Percentiles rank a stretch among this genome's conserved stretches.
These are phyloP conservation scores for Volvariella volvacea DNA, from an alignment of 1,284 basidiomycete genomes.

Conservation along the genomic window DNA sequence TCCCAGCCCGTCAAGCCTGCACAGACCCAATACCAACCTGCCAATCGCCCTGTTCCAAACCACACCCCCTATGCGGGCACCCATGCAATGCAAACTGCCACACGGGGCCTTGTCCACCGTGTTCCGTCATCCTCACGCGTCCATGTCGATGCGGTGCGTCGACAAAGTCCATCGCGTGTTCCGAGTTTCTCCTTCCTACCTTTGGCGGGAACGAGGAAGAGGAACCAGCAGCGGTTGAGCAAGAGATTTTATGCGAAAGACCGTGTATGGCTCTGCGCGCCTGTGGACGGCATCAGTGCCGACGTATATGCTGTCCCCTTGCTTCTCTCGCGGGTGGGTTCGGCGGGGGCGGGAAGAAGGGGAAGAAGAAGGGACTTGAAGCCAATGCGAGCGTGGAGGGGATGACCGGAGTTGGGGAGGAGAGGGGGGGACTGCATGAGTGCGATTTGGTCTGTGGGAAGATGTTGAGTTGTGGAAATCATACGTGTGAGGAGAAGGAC, in stretches of 20 bases:
- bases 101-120: conserved; percentile 68
- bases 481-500: conserved; percentile 71
- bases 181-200: conserved; percentile 21
- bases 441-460: conserved; percentile 79
- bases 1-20: conserved; percentile 54
- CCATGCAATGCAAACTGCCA: conserved; percentile 58
- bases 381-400: conserved; percentile 15
- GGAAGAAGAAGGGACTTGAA: conserved; percentile 47
- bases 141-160: conserved; percentile 80
- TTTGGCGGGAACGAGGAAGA: too few species aligned
- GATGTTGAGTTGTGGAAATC: conserved; percentile 66
- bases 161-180: conserved; percentile 46
- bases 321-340: conserved; percentile 45
- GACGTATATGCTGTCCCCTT: conserved; percentile 80
- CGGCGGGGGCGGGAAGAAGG: conserved; percentile 47
- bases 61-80: conserved; percentile 59
- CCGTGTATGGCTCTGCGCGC: conserved; percentile 68
- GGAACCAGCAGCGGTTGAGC: conserved; percentile 23
- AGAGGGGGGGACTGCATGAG: conserved; percentile 64
- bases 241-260: conserved; percentile 71
- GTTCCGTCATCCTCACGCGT: conserved; percentile 55
- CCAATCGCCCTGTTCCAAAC: conserved; percentile 57
- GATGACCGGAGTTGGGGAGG: conserved; percentile 32
- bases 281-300: conserved; percentile 82
- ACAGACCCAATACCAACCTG: conserved; percentile 79